Conservation (phyloP, 169 alveolate genomes). For the Cystoisospora suis region DNA sequence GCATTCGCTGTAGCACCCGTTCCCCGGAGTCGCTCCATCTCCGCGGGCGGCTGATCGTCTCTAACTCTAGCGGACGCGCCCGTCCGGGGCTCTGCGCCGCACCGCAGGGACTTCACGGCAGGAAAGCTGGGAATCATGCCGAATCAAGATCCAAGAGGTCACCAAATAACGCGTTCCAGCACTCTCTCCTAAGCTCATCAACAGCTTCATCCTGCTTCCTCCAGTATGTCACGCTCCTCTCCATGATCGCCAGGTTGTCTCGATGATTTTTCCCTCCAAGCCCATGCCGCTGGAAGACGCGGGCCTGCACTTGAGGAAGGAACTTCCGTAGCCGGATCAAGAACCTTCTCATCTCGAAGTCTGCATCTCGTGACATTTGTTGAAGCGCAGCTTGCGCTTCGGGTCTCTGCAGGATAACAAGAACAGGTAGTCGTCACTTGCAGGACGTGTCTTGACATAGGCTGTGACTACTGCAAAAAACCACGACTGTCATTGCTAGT, state of each 20-base stretch:
- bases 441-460: too few species aligned
- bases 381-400: conserved; percentile 19
- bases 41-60: too few species aligned
- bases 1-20: too few species aligned
- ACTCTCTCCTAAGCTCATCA: conserved; percentile 36
- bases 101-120: too few species aligned
- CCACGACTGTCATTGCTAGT: too few species aligned
- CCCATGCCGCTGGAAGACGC: conserved; percentile 38
- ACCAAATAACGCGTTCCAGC: conserved; percentile 59
- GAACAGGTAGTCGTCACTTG: too few species aligned
- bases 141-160: conserved; percentile 49
- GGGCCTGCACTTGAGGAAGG: conserved; percentile 57
- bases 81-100: too few species aligned
- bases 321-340: conserved; percentile 43
- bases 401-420: neutral
- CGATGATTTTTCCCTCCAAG: conserved; percentile 24
- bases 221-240: conserved; percentile 52
- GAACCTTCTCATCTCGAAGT: conserved; percentile 48
- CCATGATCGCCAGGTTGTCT: conserved; percentile 24
- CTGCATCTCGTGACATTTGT: conserved; percentile 38
- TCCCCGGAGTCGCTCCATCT: too few species aligned
- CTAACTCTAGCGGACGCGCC: too few species aligned
- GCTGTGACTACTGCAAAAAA: too few species aligned
- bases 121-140: too few species aligned
- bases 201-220: conserved; percentile 7